Percentiles rank a stretch among this genome's conserved stretches.
phyloP scores from a whole-genome alignment of 2,329 filamentous ascomycete genomes.

The Calonectria pteridis region DNA sequence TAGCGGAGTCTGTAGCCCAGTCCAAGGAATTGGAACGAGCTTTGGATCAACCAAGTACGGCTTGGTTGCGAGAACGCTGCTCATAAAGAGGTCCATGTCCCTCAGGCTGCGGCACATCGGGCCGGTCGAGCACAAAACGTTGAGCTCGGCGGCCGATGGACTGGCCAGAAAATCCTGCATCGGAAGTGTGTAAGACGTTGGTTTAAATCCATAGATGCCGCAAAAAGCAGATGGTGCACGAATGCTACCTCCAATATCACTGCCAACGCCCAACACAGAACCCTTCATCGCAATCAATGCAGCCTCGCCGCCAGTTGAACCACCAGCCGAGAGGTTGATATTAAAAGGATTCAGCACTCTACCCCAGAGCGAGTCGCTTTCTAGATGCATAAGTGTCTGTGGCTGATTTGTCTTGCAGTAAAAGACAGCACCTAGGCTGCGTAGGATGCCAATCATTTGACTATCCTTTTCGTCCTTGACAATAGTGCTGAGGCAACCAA shows the following conservation, averaged over 20 bases:
- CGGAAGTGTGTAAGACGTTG: constrained; percentile 42
- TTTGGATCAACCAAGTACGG: constrained; percentile 44
- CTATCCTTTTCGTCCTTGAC: constrained; percentile 64
- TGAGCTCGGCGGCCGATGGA: constrained; percentile 48
- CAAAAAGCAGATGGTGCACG: constrained; percentile 46
- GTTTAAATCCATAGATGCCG: constrained; percentile 44
- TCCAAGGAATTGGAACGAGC: constrained; percentile 48
- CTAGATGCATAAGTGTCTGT: constrained; percentile 65
- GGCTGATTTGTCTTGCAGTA: constrained; percentile 71
- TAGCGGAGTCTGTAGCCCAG: constrained; percentile 35
- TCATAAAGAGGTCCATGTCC: constrained; percentile 41
- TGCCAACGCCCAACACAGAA: constrained; percentile 53
- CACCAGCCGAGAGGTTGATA: constrained; percentile 69
- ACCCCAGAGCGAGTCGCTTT: constrained; percentile 70
- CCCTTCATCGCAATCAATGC: constrained; percentile 54
- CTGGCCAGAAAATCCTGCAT: constrained; percentile 40
- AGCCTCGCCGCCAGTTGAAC: constrained; percentile 69
- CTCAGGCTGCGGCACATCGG: constrained; percentile 40
- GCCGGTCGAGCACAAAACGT: constrained; percentile 47
- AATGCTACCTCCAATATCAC: constrained; percentile 54
- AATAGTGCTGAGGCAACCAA: constrained; percentile 66
- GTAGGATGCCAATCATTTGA: constrained; percentile 68
- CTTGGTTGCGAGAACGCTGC: constrained; percentile 22
- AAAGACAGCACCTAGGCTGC: constrained; percentile 65
- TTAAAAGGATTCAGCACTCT: constrained; percentile 72